Base-by-base conservation (phyloP, 371 early-diverging fungal genomes). In the Mortierella polycephala region DNA sequence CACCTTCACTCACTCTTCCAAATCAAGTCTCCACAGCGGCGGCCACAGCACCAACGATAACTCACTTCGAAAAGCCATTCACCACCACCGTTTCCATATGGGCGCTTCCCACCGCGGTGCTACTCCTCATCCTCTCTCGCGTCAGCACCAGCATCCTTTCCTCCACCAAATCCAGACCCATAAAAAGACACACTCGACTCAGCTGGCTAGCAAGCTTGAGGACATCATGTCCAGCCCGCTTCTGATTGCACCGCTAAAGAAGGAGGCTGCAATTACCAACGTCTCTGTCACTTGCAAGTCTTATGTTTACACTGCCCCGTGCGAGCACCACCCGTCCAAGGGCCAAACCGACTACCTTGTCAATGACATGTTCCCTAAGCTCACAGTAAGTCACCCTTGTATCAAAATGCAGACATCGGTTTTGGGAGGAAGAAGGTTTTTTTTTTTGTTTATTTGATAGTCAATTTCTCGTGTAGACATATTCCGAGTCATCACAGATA, bases 361-460 rank as follows among this genome's bases (percentile, higher is more conserved):
- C 57, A 81, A 81, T 50, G 82, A 81, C 70, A 75, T 73, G 72
- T 72, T 75, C 67, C 75, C 73, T 18, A 81, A 81, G 51, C 69
- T 72, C 61, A 69, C 50, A 50, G 80, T 79, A 79, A 79, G 80
- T 79, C 40, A 10, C 51, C 37, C 30, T 20, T 57, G 54, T n/a
- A n/a, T 45, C 71, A 54, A 45, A 65, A 65, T 54, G 18, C 39
- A 46, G 57, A 20, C 51, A 50, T 39, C 12, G 21, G 53, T 60
- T 57, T 60, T 72, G 66, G 62, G 72, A 62, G 72, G 72, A 47
- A 65, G 45, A 46, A n/a, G 16, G 10, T 30, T 51, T 16, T 60
- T 44, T 41, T 60, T 60, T 51, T 53, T 54, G 60, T 47, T 47
- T 56, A 30, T 11, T 50, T 39, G 56, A 54, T 49, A 60, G 47